These are phyloP conservation scores for Botrytis paeoniae DNA, from an alignment of 2,329 filamentous ascomycete genomes.

Conservation along the genomic window DNA sequence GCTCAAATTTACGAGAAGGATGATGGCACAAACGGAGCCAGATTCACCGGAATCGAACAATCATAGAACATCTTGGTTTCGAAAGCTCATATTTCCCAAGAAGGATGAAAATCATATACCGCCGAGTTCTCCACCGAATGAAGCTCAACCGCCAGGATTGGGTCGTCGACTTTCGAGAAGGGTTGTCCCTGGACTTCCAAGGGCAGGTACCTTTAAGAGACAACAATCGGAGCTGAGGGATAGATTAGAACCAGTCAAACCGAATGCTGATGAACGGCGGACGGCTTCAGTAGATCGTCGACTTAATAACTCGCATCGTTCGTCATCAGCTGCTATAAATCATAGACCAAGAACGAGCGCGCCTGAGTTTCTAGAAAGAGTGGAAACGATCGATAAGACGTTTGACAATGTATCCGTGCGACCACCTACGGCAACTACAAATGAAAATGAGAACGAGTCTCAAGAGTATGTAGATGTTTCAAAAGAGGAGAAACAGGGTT, in stretches of 20 bases:
- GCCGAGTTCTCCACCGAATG: conserved; percentile 24
- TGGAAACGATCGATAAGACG: conserved; percentile 27
- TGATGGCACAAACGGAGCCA: conserved; percentile 28
- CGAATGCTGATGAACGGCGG: conserved; percentile 64
- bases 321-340: conserved; percentile 28
- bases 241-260: conserved; percentile 64
- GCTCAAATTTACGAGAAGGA: not conserved
- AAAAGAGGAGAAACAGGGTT: conserved; percentile 30
- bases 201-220: conserved; percentile 74
- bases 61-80: conserved; percentile 35
- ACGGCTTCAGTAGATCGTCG: conserved; percentile 63
- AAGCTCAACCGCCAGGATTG: conserved; percentile 30
- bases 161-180: conserved; percentile 43
- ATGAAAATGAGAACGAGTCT: conserved; percentile 27
- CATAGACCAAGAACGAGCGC: conserved; percentile 32
- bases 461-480: conserved; percentile 34
- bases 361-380: conserved; percentile 34
- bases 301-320: conserved; percentile 27
- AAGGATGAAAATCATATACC: conserved; percentile 29
- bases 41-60: conserved; percentile 33
- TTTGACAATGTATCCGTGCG: conserved; percentile 23
- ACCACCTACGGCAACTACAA: conserved; percentile 20
- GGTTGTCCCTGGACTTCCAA: conserved; percentile 75
- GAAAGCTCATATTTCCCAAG: conserved; percentile 35
- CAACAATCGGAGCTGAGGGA: conserved; percentile 78